These are phyloP conservation scores for Gomphus bonarii DNA, from an alignment of 1,284 basidiomycete genomes.

Conservation along the genomic window DNA sequence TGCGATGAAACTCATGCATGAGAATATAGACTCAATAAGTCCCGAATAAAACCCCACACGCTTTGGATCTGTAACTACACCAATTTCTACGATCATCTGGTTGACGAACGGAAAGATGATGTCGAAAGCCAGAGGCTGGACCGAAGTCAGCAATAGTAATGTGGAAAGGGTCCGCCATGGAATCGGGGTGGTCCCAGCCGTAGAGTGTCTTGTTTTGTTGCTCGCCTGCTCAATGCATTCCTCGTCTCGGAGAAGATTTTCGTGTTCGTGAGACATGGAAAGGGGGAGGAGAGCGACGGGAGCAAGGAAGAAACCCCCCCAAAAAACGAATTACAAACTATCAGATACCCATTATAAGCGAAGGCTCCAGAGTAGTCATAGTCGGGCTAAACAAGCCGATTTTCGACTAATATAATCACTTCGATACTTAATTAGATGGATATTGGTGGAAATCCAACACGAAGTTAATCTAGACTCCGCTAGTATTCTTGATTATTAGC, in stretches of 20 bases:
- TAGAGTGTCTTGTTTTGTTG: background rate
- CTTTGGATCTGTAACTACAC: conserved; percentile 17
- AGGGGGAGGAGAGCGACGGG: background rate
- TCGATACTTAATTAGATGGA: background rate
- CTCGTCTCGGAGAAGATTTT: background rate
- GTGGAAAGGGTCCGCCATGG: conserved; percentile 11
- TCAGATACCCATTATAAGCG: background rate
- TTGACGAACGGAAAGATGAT: conserved; percentile 18
- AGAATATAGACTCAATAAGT: conserved; percentile 16
- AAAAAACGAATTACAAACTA: background rate
- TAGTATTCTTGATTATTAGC: too few relatives aligned
- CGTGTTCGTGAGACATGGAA: background rate
- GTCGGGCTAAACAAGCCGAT: background rate
- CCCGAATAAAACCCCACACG: conserved; percentile 18
- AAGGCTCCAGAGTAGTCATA: background rate
- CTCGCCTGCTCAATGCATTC: background rate
- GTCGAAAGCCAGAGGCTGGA: conserved; percentile 15
- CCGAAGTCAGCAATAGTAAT: conserved; percentile 11
- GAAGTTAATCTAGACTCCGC: too few relatives aligned
- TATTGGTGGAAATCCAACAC: too few relatives aligned
- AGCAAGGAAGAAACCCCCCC: background rate
- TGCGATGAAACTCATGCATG: conserved; percentile 14
- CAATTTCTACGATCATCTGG: conserved; percentile 18
- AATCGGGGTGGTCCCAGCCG: conserved; percentile 6
- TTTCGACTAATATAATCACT: background rate